Evolutionary conservation across 139 green algal species (phyloP).

Genomic region (Haematococcus sp.): DNA sequence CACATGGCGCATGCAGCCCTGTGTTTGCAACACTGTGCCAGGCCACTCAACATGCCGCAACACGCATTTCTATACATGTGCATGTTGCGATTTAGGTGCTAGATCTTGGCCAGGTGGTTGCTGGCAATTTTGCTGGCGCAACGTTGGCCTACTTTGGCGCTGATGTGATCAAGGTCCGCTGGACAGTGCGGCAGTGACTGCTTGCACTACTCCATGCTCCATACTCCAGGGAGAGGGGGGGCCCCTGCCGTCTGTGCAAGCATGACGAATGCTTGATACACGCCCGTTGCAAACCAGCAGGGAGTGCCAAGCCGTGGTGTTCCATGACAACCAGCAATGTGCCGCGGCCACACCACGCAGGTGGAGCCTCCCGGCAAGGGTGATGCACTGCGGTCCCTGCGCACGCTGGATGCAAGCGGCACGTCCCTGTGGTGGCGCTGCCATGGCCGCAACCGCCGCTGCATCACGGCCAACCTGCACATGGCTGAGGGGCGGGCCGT

Average conservation of each 20-base stretch:
- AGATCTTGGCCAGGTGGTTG: constrained; percentile 76
- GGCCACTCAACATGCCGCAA: no score
- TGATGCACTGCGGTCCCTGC: constrained; percentile 65
- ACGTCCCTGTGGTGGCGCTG: constrained; percentile 73
- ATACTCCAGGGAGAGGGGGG: no score
- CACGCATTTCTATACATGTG: no score
- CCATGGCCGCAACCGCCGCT: constrained; percentile 62
- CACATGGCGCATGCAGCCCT: no score
- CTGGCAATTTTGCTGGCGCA: constrained; percentile 65
- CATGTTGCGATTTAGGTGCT: constrained; percentile 47
- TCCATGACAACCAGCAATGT: not conserved
- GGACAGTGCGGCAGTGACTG: not conserved
- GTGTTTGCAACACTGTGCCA: no score
- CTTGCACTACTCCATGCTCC: no score
- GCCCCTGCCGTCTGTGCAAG: no score
- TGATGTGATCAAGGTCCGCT: constrained; percentile 69
- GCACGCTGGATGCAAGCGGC: constrained; percentile 48
- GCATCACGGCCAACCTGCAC: constrained; percentile 72
- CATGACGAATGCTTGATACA: no score
- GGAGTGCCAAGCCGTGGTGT: no score
- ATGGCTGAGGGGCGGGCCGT: constrained; percentile 52
- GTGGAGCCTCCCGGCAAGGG: constrained; percentile 61
- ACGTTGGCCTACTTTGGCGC: constrained; percentile 72
- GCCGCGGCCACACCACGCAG: constrained; percentile 7
- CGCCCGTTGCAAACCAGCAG: no score